These are phyloP conservation scores for Abortiporus biennis DNA, from an alignment of 1,284 basidiomycete species.

Conservation along the genomic window DNA sequence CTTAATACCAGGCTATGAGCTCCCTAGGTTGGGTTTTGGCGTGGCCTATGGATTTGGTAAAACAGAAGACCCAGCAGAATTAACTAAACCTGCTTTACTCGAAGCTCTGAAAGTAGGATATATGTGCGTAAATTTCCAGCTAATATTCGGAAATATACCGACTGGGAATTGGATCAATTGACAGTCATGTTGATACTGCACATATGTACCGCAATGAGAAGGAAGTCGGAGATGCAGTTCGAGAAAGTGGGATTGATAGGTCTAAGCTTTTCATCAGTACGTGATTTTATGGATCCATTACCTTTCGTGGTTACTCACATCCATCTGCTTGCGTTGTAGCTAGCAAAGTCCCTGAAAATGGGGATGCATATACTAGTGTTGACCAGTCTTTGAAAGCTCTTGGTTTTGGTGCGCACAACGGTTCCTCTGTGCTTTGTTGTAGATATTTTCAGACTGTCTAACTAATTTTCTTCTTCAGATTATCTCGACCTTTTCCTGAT, in stretches of 20 bases:
- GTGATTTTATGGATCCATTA: constrained; percentile 18
- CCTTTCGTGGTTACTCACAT: no score
- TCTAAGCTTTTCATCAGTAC: constrained; percentile 70
- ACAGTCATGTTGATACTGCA: constrained; percentile 66
- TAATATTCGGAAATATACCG: not conserved
- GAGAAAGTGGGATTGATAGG: constrained; percentile 43
- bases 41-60: constrained; percentile 42
- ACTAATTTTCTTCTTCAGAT: no score
- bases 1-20: constrained; percentile 34
- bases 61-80: constrained; percentile 36
- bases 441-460: no score
- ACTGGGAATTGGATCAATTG: no score
- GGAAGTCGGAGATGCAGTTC: constrained; percentile 53
- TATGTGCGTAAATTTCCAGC: not conserved
- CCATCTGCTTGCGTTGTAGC: constrained; percentile 11
- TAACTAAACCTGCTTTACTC: constrained; percentile 50
- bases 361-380: constrained; percentile 7
- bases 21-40: constrained; percentile 78
- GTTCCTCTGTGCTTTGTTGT: no score
- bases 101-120: constrained; percentile 72
- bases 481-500: constrained; percentile 60
- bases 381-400: constrained; percentile 16
- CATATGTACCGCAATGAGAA: constrained; percentile 74
- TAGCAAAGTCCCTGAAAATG: constrained; percentile 3
- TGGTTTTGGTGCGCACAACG: constrained; percentile 15